Base-by-base conservation (phyloP, 2,329 filamentous ascomycete genomes). In the Cladosporium sp. region DNA sequence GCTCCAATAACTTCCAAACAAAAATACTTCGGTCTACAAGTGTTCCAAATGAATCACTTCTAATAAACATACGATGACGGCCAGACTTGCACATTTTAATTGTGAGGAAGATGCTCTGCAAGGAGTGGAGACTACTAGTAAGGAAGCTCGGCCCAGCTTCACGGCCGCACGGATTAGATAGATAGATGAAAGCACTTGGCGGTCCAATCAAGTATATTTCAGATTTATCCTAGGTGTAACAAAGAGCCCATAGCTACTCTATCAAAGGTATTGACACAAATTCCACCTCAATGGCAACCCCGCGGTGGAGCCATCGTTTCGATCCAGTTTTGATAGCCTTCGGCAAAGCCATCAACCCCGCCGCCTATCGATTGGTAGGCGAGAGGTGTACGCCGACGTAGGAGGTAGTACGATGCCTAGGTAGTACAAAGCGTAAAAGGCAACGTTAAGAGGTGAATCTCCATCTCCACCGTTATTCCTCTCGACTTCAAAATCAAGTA, bases 321-420 rank as follows among this genome's bases (percentile, higher is more conserved):
- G 52, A 21, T 55, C 52, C 52, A 55, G 52, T 55, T 55, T 55
- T 55, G 52, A 55, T 55, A 55, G 52, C 30, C 30, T 55, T 55
- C 52, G 52, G 52, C 52, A 32, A 54, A 54, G 51, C 51, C 14
- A 32, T 54, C 28, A 11, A 55, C 52, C 52, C 52, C 52, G 49
- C 49, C 24, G 52, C 52, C 52, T 55, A 55, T 55, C 52, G 41
- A 55, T 11, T 55, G 52, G 34, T 55, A 55, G 52, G 52, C 52
- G 52, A 55, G 52, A 21, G 28, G 18, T 34, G 28, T 55, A 55
- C 52, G 52, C 52, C 52, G 52, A 34, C 28, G 52, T 55, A 44
- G 38, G 14, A 12, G 51, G 38, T 41, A 12, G 51, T 18, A 4
- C 52, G 28, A 55, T 55, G n/a, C 30, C 52, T 34, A 55, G 51